Base-by-base conservation (phyloP, 179 eudicot species). In the Silene vulgaris region DNA sequence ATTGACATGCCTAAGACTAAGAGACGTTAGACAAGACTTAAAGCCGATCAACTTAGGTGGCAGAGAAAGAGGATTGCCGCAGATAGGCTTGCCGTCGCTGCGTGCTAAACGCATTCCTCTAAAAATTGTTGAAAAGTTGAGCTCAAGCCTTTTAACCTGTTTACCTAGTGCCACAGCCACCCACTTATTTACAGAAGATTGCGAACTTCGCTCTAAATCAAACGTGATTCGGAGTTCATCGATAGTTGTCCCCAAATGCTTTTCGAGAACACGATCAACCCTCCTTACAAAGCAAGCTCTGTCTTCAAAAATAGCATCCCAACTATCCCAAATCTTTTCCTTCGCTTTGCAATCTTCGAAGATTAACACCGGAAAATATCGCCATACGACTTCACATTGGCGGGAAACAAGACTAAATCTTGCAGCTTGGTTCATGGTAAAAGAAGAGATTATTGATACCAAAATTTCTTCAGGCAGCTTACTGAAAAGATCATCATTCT, bases 241-340 rank as follows among this genome's bases (percentile, higher is more conserved):
- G n/a, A 56, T 56, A 56, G 61, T 56, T 1, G 61, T 30, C 35
- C 35, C 35, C 35, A 57, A 57, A 57, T 57, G 19, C 19, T 13
- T 57, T 57, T 57, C 62, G 6, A 57, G 62, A 57, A 16, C 62
- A 57, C 62, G 19, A 17, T 57, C 62, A 57, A 57, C 62, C 62
- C 62, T 14, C 19, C 62, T 1, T 5, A 17, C 62, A 16, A 57
- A 57, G 5, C 62, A 5, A 14, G 7, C 7, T 2, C 21, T 57
- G 1, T 62, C 32, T 21, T 62, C 2, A 2, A 7, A 4, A 35
- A 43, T 8, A 8, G 48, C 12, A 5, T 43, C 12, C 48, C 48
- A 43, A 43, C 5, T 43, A 8, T 43, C 48, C 12, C 48, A 43
- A 43, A 21, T 63, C 12, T 19, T 61, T 4, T 61, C 65, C 65